phyloP scores from a whole-genome alignment of 2,329 filamentous ascomycete genomes.

The Xylaria sp. region DNA sequence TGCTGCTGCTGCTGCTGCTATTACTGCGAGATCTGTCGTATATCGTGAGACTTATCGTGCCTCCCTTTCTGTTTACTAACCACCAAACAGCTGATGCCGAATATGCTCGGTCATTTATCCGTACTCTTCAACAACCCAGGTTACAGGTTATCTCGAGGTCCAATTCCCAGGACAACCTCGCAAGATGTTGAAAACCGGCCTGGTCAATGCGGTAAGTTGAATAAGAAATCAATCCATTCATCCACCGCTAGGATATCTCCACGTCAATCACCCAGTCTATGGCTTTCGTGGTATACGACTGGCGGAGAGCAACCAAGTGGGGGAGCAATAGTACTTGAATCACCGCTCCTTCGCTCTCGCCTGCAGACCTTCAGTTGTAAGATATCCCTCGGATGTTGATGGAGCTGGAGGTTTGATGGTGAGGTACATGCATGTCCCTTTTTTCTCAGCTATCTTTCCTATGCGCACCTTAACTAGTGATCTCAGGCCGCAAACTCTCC shows the following conservation, averaged over 20 bases:
- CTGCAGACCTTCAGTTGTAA: conserved; percentile 81
- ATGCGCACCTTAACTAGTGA: background rate
- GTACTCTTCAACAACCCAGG: conserved; percentile 6
- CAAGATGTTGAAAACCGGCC: conserved; percentile 12
- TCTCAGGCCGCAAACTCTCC: background rate
- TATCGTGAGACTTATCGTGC: conserved; percentile 25
- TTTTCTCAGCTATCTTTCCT: background rate
- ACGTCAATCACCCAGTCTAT: conserved; percentile 76
- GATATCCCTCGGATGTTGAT: conserved; percentile 60
- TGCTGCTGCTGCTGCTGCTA: background rate
- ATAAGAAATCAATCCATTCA: background rate
- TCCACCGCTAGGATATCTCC: conserved; percentile 87
- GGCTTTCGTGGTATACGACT: conserved; percentile 93
- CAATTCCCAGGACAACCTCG: background rate
- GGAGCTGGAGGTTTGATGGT: conserved; percentile 85
- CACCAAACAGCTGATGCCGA: background rate
- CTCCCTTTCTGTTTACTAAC: conserved; percentile 21
- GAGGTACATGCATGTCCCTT: conserved; percentile 75
- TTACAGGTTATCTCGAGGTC: conserved; percentile 1
- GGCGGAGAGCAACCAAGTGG: conserved; percentile 75
- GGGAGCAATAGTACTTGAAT: conserved; percentile 55
- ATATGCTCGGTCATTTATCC: background rate
- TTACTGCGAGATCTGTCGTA: conserved; percentile 25
- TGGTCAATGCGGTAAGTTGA: conserved; percentile 26
- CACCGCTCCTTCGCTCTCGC: conserved; percentile 69